Percentiles rank a stretch among this genome's conserved stretches.
These are phyloP conservation scores for Skeletonema costatum DNA, from an alignment of 108 stramenopile species.

Conservation along the genomic window DNA sequence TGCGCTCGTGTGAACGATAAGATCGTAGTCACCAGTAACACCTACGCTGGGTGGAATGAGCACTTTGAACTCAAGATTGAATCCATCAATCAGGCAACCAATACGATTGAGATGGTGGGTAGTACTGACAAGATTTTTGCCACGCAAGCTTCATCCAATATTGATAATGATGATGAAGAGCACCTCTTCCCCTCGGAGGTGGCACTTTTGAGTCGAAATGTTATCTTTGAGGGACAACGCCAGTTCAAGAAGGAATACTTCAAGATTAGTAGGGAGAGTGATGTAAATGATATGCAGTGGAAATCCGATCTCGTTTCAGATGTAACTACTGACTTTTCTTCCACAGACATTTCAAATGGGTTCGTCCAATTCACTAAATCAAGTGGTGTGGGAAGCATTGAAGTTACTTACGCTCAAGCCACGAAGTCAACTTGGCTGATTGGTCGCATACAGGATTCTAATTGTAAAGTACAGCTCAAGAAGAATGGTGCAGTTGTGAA, in stretches of 20 bases:
- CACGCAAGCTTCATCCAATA: neutral
- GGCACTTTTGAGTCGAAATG: constrained; percentile 43
- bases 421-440: neutral
- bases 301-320: neutral
- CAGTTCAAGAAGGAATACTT: neutral
- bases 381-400: neutral
- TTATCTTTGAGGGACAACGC: constrained; percentile 32
- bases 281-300: neutral
- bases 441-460: neutral
- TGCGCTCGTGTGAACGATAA: neutral
- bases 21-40: neutral
- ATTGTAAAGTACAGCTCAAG: neutral
- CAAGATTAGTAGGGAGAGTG: neutral
- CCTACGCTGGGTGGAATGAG: neutral
- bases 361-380: neutral
- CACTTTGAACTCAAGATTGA: neutral
- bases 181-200: constrained; percentile 18
- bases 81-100: neutral
- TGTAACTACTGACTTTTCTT: neutral
- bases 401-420: neutral
- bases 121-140: constrained; percentile 1
- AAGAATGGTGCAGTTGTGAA: neutral
- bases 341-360: neutral
- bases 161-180: neutral
- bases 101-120: neutral